Evolutionary conservation across 2,329 filamentous ascomycete species (phyloP).

Genomic region (Microsporum ferrugineum): DNA sequence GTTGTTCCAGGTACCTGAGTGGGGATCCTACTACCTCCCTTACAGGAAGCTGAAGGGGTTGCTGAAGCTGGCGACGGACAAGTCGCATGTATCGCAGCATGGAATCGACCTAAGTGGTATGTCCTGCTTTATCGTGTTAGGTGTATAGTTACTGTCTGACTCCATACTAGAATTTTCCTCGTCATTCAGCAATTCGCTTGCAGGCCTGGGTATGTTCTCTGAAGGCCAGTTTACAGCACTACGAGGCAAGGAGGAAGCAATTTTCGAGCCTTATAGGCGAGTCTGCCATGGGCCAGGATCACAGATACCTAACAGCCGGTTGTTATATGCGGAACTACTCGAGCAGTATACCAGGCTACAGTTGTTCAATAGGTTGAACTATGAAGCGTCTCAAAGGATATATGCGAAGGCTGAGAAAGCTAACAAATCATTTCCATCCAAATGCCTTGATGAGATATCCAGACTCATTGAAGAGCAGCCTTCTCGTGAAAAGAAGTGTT

Average conservation of each 20-base stretch:
- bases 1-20: conserved; percentile 19
- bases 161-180: background rate
- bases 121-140: background rate
- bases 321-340: conserved; percentile 8
- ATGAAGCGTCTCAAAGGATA: conserved; percentile 14
- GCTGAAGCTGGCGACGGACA: background rate
- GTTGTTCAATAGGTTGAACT: conserved; percentile 16
- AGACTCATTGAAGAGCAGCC: background rate
- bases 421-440: background rate
- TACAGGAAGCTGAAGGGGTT: conserved; percentile 20
- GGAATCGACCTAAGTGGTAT: conserved; percentile 5
- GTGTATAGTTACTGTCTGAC: background rate
- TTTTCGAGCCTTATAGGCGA: background rate
- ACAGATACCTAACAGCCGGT: background rate
- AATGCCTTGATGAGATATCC: background rate
- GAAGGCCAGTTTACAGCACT: background rate
- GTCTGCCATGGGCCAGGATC: background rate
- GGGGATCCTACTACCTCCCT: conserved; percentile 20
- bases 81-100: background rate
- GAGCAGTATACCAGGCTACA: conserved; percentile 13
- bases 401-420: conserved; percentile 5
- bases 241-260: background rate
- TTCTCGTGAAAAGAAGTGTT: background rate
- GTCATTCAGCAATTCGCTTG: background rate
- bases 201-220: background rate